Percentiles rank a stretch among this genome's conserved stretches.
These are phyloP conservation scores for Pichia pseudocactophila DNA, from an alignment of 805 yeast species.

Conservation along the genomic window DNA sequence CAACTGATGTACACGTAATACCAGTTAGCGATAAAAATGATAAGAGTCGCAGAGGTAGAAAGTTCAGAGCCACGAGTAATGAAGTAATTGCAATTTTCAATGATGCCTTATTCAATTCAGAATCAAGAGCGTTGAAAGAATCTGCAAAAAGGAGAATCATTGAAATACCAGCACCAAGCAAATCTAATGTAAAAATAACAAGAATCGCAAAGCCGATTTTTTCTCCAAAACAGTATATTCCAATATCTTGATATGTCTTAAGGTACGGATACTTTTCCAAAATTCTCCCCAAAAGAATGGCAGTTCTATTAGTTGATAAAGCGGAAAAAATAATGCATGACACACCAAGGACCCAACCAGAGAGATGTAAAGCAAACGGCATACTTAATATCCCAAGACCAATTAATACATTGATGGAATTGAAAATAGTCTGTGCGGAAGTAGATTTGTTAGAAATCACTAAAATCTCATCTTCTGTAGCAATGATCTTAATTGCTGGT, in stretches of 20 bases:
- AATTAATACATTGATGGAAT: constrained; percentile 65
- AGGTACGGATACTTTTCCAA: constrained; percentile 32
- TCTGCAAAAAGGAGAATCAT: constrained; percentile 53
- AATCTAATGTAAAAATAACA: constrained; percentile 43
- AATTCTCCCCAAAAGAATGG: constrained; percentile 44
- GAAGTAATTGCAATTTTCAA: constrained; percentile 36
- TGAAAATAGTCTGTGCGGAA: constrained; percentile 66
- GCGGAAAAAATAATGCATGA: constrained; percentile 37
- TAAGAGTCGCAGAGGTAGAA: constrained; percentile 64
- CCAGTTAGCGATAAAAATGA: constrained; percentile 66
- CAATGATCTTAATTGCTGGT: not conserved
- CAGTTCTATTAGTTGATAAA: constrained; percentile 43
- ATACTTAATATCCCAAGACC: constrained; percentile 71
- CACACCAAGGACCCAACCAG: constrained; percentile 58
- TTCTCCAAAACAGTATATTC: constrained; percentile 40
- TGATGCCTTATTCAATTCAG: constrained; percentile 28
- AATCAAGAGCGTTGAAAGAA: constrained; percentile 44
- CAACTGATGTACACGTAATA: constrained; percentile 57
- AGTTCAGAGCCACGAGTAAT: constrained; percentile 38
- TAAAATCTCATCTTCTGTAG: constrained; percentile 4
- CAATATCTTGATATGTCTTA: constrained; percentile 53
- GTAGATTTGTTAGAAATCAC: constrained; percentile 40
- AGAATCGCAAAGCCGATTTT: constrained; percentile 37
- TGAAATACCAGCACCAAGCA: constrained; percentile 52
- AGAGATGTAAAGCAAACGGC: constrained; percentile 56